Conservation (phyloP, 164 flowering plant genomes). For the Kingdonia uniflora region DNA sequence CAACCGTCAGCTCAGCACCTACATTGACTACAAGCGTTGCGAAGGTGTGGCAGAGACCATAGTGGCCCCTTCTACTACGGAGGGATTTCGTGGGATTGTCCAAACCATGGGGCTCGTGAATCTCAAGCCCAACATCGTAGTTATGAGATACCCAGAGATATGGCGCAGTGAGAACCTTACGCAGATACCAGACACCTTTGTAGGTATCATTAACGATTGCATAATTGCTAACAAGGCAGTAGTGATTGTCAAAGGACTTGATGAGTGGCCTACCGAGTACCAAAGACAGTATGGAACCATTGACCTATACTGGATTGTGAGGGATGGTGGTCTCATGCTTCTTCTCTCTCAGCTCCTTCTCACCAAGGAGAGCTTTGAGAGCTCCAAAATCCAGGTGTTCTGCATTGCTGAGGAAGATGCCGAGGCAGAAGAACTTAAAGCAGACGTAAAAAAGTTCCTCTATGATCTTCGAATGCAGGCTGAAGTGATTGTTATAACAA, state of each 20-base stretch:
- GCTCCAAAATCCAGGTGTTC: constrained; percentile 95
- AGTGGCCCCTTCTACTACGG: constrained; percentile 92
- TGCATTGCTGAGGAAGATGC: constrained; percentile 97
- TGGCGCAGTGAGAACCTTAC: constrained; percentile 94
- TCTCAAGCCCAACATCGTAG: constrained; percentile 95
- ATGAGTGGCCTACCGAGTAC: constrained; percentile 97
- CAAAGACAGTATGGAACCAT: constrained; percentile 92
- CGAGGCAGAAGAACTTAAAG: constrained; percentile 81
- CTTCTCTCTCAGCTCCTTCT: constrained; percentile 95
- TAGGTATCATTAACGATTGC: constrained; percentile 92
- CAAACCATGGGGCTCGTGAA: constrained; percentile 99
- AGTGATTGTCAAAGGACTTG: constrained; percentile 94
- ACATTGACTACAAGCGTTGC: constrained; percentile 87
- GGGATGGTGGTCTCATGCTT: constrained; percentile 99
- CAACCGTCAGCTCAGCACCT: constrained; percentile 67
- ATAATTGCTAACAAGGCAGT: constrained; percentile 97
- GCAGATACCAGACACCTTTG: constrained; percentile 86
- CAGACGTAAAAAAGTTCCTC: constrained; percentile 84
- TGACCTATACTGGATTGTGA: constrained; percentile 95
- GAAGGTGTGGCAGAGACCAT: constrained; percentile 99
- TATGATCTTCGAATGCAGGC: constrained; percentile 97
- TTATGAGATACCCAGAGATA: constrained; percentile 96
- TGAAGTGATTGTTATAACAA: constrained; percentile 80
- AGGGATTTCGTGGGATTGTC: constrained; percentile 91
- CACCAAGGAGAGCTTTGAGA: constrained; percentile 92